Evolutionary conservation across 2,329 filamentous ascomycete genomes (phyloP).

Genomic region (Claviceps sp.): DNA sequence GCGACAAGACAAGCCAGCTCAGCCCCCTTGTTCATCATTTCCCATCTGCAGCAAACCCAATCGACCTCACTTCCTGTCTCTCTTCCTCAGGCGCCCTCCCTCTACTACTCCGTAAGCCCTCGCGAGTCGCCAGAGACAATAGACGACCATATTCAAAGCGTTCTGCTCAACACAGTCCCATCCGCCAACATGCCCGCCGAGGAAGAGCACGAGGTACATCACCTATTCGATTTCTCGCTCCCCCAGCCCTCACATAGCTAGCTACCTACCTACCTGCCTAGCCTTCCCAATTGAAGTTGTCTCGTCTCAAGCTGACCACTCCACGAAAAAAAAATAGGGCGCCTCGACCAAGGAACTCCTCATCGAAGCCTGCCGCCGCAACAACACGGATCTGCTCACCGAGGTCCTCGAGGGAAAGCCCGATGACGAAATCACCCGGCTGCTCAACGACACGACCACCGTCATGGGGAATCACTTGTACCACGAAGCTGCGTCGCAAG

Average conservation of each 20-base stretch:
- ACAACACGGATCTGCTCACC: conserved; percentile 75
- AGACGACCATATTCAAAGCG: no score
- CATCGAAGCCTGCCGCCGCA: conserved; percentile 83
- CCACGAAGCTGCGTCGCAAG: conserved; percentile 75
- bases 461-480: conserved; percentile 79
- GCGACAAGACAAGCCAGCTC: no score
- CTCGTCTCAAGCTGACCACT: background rate
- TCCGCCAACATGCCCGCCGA: conserved; percentile 6
- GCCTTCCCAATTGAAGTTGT: no score
- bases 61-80: no score
- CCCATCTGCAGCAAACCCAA: no score
- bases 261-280: no score
- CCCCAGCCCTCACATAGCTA: background rate
- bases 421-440: conserved; percentile 53
- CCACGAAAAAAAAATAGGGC: conserved; percentile 40
- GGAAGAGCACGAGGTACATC: conserved; percentile 11
- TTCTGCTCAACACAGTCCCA: no score
- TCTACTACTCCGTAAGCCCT: no score
- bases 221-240: background rate
- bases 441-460: conserved; percentile 78
- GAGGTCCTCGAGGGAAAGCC: conserved; percentile 53
- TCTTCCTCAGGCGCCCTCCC: no score
- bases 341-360: conserved; percentile 75
- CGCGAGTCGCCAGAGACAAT: no score
- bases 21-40: no score